These are phyloP conservation scores for Cerioporus squamosus DNA, from an alignment of 1,284 basidiomycete species.

Conservation along the genomic window DNA sequence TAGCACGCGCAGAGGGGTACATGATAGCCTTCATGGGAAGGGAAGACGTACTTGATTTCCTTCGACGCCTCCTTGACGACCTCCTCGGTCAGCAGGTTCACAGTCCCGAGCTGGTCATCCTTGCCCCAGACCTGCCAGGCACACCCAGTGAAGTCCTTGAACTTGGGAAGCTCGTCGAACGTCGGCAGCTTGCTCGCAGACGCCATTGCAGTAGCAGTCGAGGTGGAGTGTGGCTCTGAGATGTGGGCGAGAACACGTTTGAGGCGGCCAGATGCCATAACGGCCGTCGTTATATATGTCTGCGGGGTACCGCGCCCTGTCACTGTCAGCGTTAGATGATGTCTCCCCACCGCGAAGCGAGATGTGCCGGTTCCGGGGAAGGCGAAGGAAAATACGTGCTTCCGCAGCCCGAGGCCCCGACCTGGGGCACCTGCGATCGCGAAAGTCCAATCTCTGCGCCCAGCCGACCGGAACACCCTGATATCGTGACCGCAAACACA, in stretches of 20 bases:
- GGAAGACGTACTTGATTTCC: slow-evolving; percentile 58
- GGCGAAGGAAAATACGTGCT: too few species aligned
- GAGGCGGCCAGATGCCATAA: slow-evolving; percentile 4
- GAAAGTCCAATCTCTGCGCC: too few species aligned
- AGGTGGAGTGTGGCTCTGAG: slow-evolving; percentile 5
- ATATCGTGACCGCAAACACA: not conserved
- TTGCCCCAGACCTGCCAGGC: slow-evolving; percentile 78
- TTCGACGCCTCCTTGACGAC: slow-evolving; percentile 63
- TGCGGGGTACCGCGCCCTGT: not conserved
- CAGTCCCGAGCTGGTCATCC: slow-evolving; percentile 71
- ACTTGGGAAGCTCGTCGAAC: slow-evolving; percentile 65
- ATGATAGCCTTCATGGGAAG: too few species aligned
- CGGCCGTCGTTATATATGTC: not conserved
- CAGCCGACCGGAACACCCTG: not conserved
- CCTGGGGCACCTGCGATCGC: too few species aligned
- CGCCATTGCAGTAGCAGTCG: slow-evolving; percentile 4
- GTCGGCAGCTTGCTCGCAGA: slow-evolving; percentile 46
- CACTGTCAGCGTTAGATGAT: too few species aligned
- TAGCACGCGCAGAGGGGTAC: too few species aligned
- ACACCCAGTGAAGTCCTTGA: slow-evolving; percentile 61
- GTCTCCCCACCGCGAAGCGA: too few species aligned
- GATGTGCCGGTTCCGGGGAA: too few species aligned
- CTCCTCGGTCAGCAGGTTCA: slow-evolving; percentile 70
- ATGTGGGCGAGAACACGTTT: slow-evolving; percentile 10
- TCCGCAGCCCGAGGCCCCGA: too few species aligned